Evolutionary conservation across 2,329 filamentous ascomycete genomes (phyloP).

Genomic region (Neofusicoccum cordaticola): DNA sequence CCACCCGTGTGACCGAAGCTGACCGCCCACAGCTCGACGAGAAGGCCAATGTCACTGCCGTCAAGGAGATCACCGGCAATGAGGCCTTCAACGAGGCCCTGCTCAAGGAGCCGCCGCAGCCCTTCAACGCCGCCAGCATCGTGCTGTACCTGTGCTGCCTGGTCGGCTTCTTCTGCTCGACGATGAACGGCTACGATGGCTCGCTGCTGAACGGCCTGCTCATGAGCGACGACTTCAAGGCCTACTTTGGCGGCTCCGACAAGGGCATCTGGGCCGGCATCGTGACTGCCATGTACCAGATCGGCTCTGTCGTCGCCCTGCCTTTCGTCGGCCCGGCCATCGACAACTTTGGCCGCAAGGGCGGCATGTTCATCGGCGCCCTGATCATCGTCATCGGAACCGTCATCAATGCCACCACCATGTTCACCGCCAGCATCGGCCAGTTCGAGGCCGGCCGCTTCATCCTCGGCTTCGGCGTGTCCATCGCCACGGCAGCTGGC

Average conservation of each 20-base stretch:
- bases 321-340: slow-evolving; percentile 45
- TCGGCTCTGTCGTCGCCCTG: slow-evolving; percentile 46
- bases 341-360: slow-evolving; percentile 43
- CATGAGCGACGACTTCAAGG: slow-evolving; percentile 44
- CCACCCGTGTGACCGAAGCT: not conserved
- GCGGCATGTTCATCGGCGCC: slow-evolving; percentile 57
- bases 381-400: slow-evolving; percentile 52
- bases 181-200: slow-evolving; percentile 49
- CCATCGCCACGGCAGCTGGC: slow-evolving; percentile 58
- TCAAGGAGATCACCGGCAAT: slow-evolving; percentile 51
- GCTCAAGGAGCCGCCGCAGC: slow-evolving; percentile 49
- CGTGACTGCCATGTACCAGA: slow-evolving; percentile 50
- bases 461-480: slow-evolving; percentile 61
- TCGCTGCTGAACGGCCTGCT: slow-evolving; percentile 51
- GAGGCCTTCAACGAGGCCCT: slow-evolving; percentile 57
- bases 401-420: slow-evolving; percentile 46
- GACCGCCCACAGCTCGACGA: not conserved
- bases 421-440: slow-evolving; percentile 36
- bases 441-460: slow-evolving; percentile 62
- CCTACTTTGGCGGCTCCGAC: slow-evolving; percentile 42
- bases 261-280: slow-evolving; percentile 46
- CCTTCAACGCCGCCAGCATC: slow-evolving; percentile 23
- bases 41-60: not conserved
- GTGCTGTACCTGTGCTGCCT: slow-evolving; percentile 25
- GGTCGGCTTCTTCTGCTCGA: slow-evolving; percentile 18